Base-by-base conservation (phyloP, 345 rosid species). In the Boechera stricta region DNA sequence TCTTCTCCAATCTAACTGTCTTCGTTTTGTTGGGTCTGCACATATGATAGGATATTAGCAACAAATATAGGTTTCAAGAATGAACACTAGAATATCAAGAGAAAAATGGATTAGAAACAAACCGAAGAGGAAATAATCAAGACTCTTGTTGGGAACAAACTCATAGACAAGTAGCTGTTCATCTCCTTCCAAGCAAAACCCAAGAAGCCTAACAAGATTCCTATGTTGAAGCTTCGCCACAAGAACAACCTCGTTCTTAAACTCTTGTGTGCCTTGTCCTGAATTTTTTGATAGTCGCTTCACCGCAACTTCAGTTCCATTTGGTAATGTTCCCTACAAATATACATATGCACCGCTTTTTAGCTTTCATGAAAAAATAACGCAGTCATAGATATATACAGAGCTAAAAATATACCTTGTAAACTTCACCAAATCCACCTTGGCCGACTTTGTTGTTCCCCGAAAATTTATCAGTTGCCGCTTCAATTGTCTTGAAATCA, bases 181-280 rank as follows among this genome's bases (percentile, higher is more conserved):
- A 1, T 68, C 63, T 29, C 77, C 74, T 62, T 81, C 84, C 21
- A 83, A 51, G 59, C 82, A 79, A 67, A 68, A 83, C 57, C 85
- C 85, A 7, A 80, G 53, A 60, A 79, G 81, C 62, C 77, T 77
- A 48, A 83, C 82, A 67, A 83, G 76, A 70, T 85, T 84, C 54
- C 81, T 82, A 44, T 87, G 89, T 32, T 87, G 89, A 62, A 87
- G 87, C 74, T 64, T 84, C 1, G 85, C 85, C 24, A 85, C 80
- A 48, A 85, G 31, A 2, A 76, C 45, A 15, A 81, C 75, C 75
- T 85, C 86, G n/a, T 79, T 85, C 77, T 82, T 82, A 32, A 87
- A 85, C 55, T 87, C 84, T 51, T 29, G 1, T 15, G 42, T 60
- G 31, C 89, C 87, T 73, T 85, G 86, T 16, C 45, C 64, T 10